Evolutionary conservation across 2,329 filamentous ascomycete genomes (phyloP), one percentile per base, ranked within the genome.

Genomic region (Colletotrichum karsti): DNA sequence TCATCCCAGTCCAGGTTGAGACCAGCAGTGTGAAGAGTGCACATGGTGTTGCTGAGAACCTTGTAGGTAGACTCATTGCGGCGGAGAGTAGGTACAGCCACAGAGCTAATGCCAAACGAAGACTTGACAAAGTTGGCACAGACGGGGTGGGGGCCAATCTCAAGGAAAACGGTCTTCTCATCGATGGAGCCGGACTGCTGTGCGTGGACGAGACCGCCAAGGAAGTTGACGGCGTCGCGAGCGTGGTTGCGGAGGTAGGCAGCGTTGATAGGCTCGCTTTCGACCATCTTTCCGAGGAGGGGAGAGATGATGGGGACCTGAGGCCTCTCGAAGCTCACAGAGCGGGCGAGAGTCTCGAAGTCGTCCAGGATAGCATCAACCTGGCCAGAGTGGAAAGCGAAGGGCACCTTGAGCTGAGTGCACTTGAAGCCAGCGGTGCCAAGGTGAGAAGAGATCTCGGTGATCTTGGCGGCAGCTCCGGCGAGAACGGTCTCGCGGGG

Each of bases 401-500:
- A 87, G 0, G 86, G 81, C 3, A 88, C 84, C 28, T 81, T 80
- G 8, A 88, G 77, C 50, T 78, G 79, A 0, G 82, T 83, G 69
- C 74, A 84, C 79, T 79, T 87, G 79, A 75, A 75, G 68, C 74
- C 80, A 12, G 69, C 74, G 28, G 42, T 73, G 41, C 70, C 71
- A 20, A 81, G 74, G 63, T 74, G 70, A 41, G 73, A 67, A 8
- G 85, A 83, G 15, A 90, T 81, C 4, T 81, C 76, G 4, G 78
- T 73, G 41, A 88, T 80, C 59, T 84, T 77, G 2, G 73, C 73
- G 0, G 80, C 79, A 9, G 75, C 73, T 9, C 85, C 86, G 22
- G 81, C 82, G n/a, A 96, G 83, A 2, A 96, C 93, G 9, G 90
- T 94, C 75, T 94, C 92, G 56, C 88, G 84, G 0, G 91, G 90